phyloP scores from a whole-genome alignment of 192 early-diverging fungal genomes.

The Backusella luteola region DNA sequence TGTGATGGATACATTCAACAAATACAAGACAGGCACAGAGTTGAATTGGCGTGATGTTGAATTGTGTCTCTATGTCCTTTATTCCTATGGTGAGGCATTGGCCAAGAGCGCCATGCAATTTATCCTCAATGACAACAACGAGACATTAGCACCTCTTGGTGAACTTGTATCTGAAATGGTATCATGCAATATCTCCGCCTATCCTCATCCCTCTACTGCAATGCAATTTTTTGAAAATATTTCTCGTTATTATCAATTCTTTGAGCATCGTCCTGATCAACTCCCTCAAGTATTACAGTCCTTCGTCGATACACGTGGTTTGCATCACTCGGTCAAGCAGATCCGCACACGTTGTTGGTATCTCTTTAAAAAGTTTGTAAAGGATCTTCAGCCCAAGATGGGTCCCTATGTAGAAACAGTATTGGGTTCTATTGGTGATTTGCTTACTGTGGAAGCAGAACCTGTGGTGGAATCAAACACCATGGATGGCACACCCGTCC shows the following conservation, averaged over 20 bases:
- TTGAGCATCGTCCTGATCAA: conserved; percentile 59
- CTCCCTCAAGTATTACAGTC: conserved; percentile 67
- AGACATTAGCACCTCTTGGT: conserved; percentile 60
- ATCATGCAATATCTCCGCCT: conserved; percentile 49
- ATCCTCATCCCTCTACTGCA: conserved; percentile 73
- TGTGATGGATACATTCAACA: conserved; percentile 62
- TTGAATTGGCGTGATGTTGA: conserved; percentile 76
- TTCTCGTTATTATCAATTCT: conserved; percentile 68
- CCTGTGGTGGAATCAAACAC: conserved; percentile 42
- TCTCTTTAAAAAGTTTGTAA: conserved; percentile 82
- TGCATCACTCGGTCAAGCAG: conserved; percentile 68
- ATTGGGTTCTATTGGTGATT: conserved; percentile 59
- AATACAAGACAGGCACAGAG: conserved; percentile 46
- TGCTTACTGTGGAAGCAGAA: conserved; percentile 73
- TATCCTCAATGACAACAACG: conserved; percentile 35
- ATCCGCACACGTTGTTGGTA: conserved; percentile 85
- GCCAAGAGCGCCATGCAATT: conserved; percentile 50
- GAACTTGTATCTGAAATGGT: conserved; percentile 4
- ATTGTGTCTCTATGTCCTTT: conserved; percentile 70
- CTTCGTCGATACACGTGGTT: conserved; percentile 75
- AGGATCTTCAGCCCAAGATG: conserved; percentile 59
- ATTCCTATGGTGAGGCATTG: conserved; percentile 69
- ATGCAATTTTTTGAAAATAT: conserved; percentile 76
- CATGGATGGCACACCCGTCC: conserved; percentile 38
- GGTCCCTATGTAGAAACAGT: conserved; percentile 62